Conservation (phyloP, 768 basidiomycete species). For the Neoboletus magnificus region DNA sequence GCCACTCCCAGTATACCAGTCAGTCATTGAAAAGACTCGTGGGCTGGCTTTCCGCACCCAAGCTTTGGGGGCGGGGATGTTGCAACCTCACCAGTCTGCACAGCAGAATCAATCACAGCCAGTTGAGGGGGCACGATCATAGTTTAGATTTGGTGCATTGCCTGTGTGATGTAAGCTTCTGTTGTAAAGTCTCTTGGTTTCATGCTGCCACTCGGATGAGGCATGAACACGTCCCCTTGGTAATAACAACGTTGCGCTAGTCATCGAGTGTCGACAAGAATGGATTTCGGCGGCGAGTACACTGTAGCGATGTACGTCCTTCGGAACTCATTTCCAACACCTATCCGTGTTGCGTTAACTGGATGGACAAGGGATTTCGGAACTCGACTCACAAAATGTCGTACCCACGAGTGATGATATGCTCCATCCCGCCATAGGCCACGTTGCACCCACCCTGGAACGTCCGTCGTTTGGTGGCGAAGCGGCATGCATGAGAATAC, state of each 20-base stretch:
- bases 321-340: constrained; percentile 34
- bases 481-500: constrained; percentile 16
- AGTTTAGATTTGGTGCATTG: background rate
- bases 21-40: constrained; percentile 93
- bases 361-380: background rate
- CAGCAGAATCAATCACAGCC: constrained; percentile 32
- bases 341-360: constrained; percentile 17
- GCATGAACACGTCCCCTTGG: too few relatives aligned
- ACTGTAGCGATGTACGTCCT: background rate
- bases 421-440: constrained; percentile 39
- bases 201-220: background rate
- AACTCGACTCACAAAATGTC: constrained; percentile 38
- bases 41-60: constrained; percentile 90
- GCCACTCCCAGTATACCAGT: constrained; percentile 85
- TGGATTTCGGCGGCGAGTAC: background rate
- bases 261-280: background rate
- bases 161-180: constrained; percentile 4
- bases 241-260: background rate
- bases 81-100: constrained; percentile 32
- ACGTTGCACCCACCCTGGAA: constrained; percentile 42
- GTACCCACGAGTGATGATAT: constrained; percentile 38
- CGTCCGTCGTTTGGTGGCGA: background rate
- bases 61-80: constrained; percentile 79
- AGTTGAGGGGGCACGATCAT: constrained; percentile 28
- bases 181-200: constrained; percentile 1